Conservation (phyloP, 768 basidiomycete species). For the Lactarius indigo region DNA sequence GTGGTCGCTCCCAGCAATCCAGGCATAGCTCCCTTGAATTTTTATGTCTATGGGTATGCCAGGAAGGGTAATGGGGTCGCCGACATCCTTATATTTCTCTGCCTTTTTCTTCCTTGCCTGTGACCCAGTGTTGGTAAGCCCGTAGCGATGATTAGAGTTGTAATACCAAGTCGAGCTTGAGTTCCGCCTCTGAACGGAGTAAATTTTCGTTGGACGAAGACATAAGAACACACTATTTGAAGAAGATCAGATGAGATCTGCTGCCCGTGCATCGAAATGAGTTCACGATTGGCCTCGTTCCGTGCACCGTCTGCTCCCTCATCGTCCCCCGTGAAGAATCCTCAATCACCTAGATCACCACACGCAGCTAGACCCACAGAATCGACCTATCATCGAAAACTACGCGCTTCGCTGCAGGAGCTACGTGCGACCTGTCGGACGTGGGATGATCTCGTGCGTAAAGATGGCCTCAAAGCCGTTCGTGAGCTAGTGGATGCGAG, state of each 20-base stretch:
- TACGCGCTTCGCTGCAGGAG: slow-evolving; percentile 66
- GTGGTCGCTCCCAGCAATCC: slow-evolving; percentile 87
- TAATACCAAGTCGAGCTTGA: slow-evolving; percentile 55
- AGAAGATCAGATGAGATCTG: not conserved
- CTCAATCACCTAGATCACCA: slow-evolving; percentile 36
- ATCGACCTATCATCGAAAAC: slow-evolving; percentile 77
- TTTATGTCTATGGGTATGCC: slow-evolving; percentile 74
- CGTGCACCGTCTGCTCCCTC: slow-evolving; percentile 75
- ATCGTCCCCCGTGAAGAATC: slow-evolving; percentile 55
- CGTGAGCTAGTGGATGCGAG: slow-evolving; percentile 69
- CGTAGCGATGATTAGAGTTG: not conserved
- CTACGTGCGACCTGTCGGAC: slow-evolving; percentile 57
- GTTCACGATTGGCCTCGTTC: slow-evolving; percentile 69
- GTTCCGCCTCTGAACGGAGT: slow-evolving; percentile 41
- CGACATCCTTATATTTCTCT: slow-evolving; percentile 63
- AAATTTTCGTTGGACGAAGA: slow-evolving; percentile 12
- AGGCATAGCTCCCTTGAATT: slow-evolving; percentile 62
- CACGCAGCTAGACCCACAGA: slow-evolving; percentile 49
- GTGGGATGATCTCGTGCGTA: slow-evolving; percentile 80
- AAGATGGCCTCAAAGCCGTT: slow-evolving; percentile 77
- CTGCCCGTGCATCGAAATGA: slow-evolving; percentile 33
- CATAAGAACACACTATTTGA: not conserved
- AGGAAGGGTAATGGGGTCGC: slow-evolving; percentile 71
- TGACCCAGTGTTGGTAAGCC: slow-evolving; percentile 8
- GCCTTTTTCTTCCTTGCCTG: slow-evolving; percentile 75